Base-by-base conservation (phyloP, 2,329 filamentous ascomycete genomes). In the Colletotrichum filicis region DNA sequence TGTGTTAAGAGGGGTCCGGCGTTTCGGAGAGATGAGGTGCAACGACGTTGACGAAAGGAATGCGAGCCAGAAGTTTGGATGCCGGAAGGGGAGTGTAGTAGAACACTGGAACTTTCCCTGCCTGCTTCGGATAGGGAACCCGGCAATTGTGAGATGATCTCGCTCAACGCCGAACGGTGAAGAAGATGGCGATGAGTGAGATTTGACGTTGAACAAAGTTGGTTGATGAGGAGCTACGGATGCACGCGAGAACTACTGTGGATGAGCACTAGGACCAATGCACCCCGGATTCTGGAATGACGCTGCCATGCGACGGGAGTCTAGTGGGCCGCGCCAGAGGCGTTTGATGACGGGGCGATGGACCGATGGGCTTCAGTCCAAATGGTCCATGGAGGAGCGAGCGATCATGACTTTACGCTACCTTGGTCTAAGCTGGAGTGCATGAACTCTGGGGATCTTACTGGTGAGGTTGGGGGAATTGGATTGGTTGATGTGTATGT, bases 241-340 rank as follows among this genome's bases (percentile, higher is more conserved):
- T 37, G 35, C 35, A 5, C 12, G 12, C 14, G 11, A 16, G 2
- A 37, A 16, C 35, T 16, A 42, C 5, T 42, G 37, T 42, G 28
- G 26, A 42, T n/a, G 7, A 61, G 35, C 14, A 26, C 16, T 52
- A 11, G 24, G 22, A 28, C 14, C n/a, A 9, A 53, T 60, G 70
- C 49, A 70, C 60, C 66, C 66, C 66, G 55, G 66, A 73, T 57
- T 70, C 28, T 60, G 60, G 8, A 35, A 46, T 73, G 60, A 65
- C 46, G 49, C 32, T 24, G 26, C 28, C 26, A 32, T 19, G 42
- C 52, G 35, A 57, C 19, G n/a, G 24, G 32, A 28, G 53, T 24
- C 32, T 59, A 7, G 65, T 35, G 53, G 66, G 42, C 22, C 59
- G 52, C 53, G 32, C 19, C 65, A 30, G 52, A 37, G 69, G n/a